Evolutionary conservation across 208 protist species (phyloP).

Genomic region (Leishmania gerbilli): DNA sequence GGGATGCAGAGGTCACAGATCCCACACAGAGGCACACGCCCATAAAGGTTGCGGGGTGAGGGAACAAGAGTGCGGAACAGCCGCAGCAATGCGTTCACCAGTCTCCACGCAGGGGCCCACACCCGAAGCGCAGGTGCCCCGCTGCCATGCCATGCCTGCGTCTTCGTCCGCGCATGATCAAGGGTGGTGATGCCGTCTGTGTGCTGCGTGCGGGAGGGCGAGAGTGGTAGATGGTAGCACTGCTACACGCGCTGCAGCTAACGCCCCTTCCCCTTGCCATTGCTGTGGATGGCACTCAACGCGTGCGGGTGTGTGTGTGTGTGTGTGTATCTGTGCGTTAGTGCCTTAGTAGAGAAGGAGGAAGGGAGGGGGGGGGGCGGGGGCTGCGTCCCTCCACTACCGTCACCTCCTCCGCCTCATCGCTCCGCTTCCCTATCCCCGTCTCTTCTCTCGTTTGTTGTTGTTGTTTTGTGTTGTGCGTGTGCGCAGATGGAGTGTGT

Average conservation of each 20-base stretch:
- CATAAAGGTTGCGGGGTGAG: not conserved
- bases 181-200: not conserved
- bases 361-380: no score
- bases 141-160: not conserved
- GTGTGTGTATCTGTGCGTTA: not conserved
- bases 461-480: not conserved
- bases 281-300: not conserved
- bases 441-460: no score
- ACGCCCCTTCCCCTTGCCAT: not conserved
- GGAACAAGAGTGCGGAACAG: slow-evolving; percentile 8
- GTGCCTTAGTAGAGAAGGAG: not conserved
- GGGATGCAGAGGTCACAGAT: not conserved
- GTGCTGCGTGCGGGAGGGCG: no score
- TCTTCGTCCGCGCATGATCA: not conserved
- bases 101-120: not conserved
- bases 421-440: not conserved
- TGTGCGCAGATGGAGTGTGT: not conserved
- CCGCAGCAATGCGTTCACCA: not conserved
- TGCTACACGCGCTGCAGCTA: not conserved
- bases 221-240: not conserved
- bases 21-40: not conserved
- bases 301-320: not conserved
- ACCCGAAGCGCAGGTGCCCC: not conserved
- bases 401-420: not conserved
- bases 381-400: not conserved